Base-by-base conservation (phyloP, 805 yeast genomes). In the Candida boidinii region DNA sequence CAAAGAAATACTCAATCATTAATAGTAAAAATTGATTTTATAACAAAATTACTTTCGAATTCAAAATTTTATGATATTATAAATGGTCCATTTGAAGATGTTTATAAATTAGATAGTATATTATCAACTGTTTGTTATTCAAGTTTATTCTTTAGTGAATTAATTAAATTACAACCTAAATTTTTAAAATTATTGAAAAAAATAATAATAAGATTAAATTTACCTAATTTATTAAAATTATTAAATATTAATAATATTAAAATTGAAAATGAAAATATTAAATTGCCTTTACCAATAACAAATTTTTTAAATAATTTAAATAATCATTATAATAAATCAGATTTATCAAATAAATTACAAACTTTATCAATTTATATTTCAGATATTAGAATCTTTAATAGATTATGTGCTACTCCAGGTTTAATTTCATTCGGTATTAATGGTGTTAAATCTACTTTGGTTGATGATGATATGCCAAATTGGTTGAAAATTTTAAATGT, bases 371-470 rank as follows among this genome's bases (percentile, higher is more conserved):
- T 44, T 4, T 59, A 59, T 30, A 30, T 59, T 3, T 46, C 62
- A 11, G 63, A 56, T 34, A 39, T 59, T 5, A 46, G 64, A 22
- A 56, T 58, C 16, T 59, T 59, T 41, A 51, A 54, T 32, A 42
- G 64, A 29, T 48, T 58, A 48, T 59, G 61, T 54, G 59, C 54
- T 5, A 30, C 54, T 15, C 58, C 62, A 11, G 47, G 47, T 17
- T 30, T 49, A 23, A 35, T 51, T 34, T 39, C 53, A 10, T 48
- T 41, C 35, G 46, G 50, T 13, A 28, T 46, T 9, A 23, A 44
- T 8, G 49, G 40, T 8, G 13, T 49, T 5, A 35, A 28, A 21
- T 7, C 31, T n/a, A 33, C 44, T 7, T 7, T 26, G n/a, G 9
- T 22, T 11, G 26, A 41, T 5, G 10, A 22, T 1, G 31, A 36